Evolutionary conservation across 1,284 basidiomycete species (phyloP), one percentile per base, ranked within the genome.

Genomic region (Cryptococcus depauperatus): DNA sequence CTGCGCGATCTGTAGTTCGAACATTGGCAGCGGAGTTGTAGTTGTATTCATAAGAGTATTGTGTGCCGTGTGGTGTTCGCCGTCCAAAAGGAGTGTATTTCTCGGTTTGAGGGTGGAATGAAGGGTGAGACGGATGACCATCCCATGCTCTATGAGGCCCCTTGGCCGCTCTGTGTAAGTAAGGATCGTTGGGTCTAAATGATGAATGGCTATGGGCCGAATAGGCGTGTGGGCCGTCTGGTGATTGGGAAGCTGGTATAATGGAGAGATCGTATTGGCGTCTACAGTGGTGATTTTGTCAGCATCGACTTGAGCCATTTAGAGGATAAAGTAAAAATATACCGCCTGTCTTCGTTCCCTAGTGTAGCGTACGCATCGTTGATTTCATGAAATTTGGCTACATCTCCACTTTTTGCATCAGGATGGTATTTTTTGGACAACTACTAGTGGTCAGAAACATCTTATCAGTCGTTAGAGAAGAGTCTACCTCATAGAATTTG

Each of bases 391-490:
- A 71, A 71, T 34, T 55, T 54, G 5, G 53, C 52, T 28, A 59
- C 46, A 41, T 59, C 55, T 5, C 69, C 69, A 5, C 61, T 61
- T 28, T 62, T 58, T 2, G 62, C 51, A 58, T 73, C 72, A 4
- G 72, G 72, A 54, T 73, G 72, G 44, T 63, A 59, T 47, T 69
- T 66, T 49, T 73, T 73, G 16, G 69, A 71, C 21, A 73, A 50
- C 72, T 73, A 43, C 18, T n/a, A 29, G 5, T 10, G 23, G 38
- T 5, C 16, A 26, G 41, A 18, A 44, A 25, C 13, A 7, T 9
- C 23, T 23, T 18, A 37, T n/a, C 34, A 30, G 25, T 34, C 18
- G 37, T n/a, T 2, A 13, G 25, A 9, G 7, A 7, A 6, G 10
- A 57, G 66, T 52, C 50, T 30, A 73, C 72, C 62, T 71, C 69